Evolutionary conservation across 768 basidiomycete genomes (phyloP).

Genomic region (Mycena latifolia): DNA sequence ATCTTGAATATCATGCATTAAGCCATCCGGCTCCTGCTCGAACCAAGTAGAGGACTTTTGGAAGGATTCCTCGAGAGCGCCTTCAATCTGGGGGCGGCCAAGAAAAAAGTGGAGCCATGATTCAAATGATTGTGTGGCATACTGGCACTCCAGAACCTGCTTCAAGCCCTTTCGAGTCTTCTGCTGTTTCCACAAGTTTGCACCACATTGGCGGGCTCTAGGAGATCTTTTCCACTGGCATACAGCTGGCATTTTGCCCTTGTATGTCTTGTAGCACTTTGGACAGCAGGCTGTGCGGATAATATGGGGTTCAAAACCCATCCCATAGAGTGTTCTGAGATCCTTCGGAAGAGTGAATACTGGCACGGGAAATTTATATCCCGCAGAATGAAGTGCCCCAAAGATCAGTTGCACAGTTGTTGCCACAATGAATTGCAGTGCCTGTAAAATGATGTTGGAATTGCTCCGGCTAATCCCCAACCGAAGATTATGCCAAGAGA

Average conservation of each 20-base stretch:
- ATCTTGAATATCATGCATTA: neutral
- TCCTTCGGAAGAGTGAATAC: too few relatives aligned
- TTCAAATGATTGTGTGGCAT: neutral
- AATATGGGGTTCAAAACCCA: too few relatives aligned
- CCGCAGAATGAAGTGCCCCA: neutral
- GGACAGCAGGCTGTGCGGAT: too few relatives aligned
- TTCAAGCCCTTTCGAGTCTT: neutral
- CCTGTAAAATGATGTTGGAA: neutral
- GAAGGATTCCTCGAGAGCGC: neutral
- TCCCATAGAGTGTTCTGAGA: too few relatives aligned
- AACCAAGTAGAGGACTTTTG: neutral
- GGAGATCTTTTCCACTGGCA: too few relatives aligned
- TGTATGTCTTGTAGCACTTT: too few relatives aligned
- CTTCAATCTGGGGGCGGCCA: neutral
- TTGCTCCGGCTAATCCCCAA: neutral
- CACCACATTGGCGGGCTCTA: too few relatives aligned
- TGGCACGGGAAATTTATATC: neutral
- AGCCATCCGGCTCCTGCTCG: neutral
- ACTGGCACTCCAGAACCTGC: neutral
- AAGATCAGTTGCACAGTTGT: neutral
- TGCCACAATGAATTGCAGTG: neutral
- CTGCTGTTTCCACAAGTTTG: neutral
- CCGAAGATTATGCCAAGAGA: constrained; percentile 1
- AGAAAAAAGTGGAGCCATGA: neutral
- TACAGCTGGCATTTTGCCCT: too few relatives aligned